Evolutionary conservation across 2,329 filamentous ascomycete species (phyloP).

Genomic region (Remersonia thermophila): DNA sequence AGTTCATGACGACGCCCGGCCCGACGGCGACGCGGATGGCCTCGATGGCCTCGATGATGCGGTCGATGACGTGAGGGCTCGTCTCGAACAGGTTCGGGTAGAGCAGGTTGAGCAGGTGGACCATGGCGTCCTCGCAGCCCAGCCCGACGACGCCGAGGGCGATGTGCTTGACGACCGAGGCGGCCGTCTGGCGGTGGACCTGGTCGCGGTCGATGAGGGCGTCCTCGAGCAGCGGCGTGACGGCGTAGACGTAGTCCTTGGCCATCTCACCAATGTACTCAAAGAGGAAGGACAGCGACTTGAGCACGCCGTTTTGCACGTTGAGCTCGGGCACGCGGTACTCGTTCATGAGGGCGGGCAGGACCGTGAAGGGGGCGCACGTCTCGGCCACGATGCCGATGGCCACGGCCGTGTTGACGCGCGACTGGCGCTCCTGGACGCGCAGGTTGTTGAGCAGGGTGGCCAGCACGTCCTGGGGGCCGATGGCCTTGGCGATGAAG

Average conservation of each 20-base stretch:
- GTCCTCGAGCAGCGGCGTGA: conserved; percentile 89
- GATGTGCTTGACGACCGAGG: conserved; percentile 94
- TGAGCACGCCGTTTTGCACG: conserved; percentile 96
- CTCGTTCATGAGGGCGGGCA: conserved; percentile 99
- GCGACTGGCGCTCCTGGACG: conserved; percentile 93
- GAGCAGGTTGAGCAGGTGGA: conserved; percentile 89
- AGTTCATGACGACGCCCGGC: conserved; percentile 88
- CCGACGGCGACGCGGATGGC: conserved; percentile 89
- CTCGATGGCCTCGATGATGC: conserved; percentile 94
- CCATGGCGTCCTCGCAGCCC: conserved; percentile 96
- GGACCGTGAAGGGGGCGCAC: conserved; percentile 92
- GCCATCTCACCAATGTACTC: conserved; percentile 99
- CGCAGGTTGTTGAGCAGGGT: conserved; percentile 93
- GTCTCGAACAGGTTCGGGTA: conserved; percentile 98
- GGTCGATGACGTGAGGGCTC: conserved; percentile 93
- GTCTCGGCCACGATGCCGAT: conserved; percentile 98
- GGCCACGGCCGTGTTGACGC: conserved; percentile 95
- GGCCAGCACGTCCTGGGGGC: conserved; percentile 90
- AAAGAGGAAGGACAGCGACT: conserved; percentile 92
- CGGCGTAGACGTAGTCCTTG: conserved; percentile 98
- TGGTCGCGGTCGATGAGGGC: conserved; percentile 96
- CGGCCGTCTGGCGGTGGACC: conserved; percentile 92
- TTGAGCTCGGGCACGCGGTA: conserved; percentile 97
- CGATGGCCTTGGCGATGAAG: conserved; percentile 98
- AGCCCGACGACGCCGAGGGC: conserved; percentile 94